phyloP scores from a whole-genome alignment of 176 grass and related monocot genomes.

The Pharus latifolius region DNA sequence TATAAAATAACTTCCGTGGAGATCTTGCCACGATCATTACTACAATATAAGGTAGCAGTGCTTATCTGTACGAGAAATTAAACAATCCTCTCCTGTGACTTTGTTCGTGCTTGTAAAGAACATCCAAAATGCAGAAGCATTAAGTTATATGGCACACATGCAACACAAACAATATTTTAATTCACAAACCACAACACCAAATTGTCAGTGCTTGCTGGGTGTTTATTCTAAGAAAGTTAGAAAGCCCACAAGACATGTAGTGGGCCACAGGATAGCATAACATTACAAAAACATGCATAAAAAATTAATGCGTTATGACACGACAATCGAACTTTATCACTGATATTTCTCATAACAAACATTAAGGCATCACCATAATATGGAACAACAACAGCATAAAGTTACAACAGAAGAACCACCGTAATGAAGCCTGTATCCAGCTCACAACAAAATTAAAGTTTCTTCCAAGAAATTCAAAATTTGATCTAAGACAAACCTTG shows the following conservation, averaged over 20 bases:
- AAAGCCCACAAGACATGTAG: background rate
- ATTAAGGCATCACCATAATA: too few species aligned
- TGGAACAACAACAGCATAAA: too few species aligned
- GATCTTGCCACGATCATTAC: background rate
- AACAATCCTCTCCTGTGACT: background rate
- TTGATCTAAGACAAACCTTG: slow-evolving; percentile 38
- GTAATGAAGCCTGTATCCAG: too few species aligned
- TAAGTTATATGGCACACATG: too few species aligned
- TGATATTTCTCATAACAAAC: too few species aligned
- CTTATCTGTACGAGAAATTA: background rate
- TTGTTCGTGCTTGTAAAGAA: background rate
- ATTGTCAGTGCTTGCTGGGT: too few species aligned
- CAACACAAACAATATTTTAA: background rate
- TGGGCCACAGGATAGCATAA: background rate
- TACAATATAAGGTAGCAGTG: background rate
- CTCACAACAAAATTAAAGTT: background rate
- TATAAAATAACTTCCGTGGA: too few species aligned
- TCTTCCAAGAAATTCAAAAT: background rate
- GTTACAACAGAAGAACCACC: too few species aligned
- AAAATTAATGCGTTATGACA: background rate
- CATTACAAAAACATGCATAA: background rate
- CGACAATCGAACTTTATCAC: background rate
- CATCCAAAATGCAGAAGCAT: background rate
- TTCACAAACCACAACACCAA: background rate
- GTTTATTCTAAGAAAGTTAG: background rate